phyloP scores from a whole-genome alignment of 768 basidiomycete genomes.

The Tubosaeta brunneosetosa region DNA sequence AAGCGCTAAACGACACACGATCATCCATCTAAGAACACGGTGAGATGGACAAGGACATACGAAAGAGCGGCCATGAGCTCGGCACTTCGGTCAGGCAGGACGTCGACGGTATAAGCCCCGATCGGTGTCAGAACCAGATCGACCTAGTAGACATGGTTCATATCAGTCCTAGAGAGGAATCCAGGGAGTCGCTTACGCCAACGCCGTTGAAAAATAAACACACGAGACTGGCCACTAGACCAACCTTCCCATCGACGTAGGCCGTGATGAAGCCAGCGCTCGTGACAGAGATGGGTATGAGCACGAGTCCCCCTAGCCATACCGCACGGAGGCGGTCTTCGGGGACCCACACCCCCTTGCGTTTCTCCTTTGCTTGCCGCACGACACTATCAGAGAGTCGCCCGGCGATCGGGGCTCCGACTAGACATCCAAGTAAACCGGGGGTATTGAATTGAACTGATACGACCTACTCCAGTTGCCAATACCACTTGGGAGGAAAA shows the following conservation, averaged over 20 bases:
- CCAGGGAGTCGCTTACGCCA: conserved; percentile 41
- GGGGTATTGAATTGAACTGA: neutral
- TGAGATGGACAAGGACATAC: conserved; percentile 34
- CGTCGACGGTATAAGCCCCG: conserved; percentile 55
- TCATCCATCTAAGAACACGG: neutral
- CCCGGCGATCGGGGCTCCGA: conserved; percentile 58
- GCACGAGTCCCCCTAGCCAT: conserved; percentile 40
- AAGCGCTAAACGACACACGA: conserved; percentile 6
- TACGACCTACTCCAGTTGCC: conserved; percentile 20
- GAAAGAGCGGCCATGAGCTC: conserved; percentile 55
- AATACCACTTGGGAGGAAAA: conserved; percentile 25
- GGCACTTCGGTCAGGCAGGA: conserved; percentile 56
- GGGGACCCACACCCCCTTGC: conserved; percentile 58
- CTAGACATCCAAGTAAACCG: conserved; percentile 26
- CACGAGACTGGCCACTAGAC: conserved; percentile 46
- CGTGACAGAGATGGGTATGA: conserved; percentile 52
- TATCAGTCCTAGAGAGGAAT: neutral
- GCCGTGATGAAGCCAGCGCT: conserved; percentile 46
- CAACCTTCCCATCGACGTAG: conserved; percentile 46
- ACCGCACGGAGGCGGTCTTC: conserved; percentile 63
- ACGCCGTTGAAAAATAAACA: conserved; percentile 62
- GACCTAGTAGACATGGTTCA: conserved; percentile 34
- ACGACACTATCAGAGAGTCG: conserved; percentile 54
- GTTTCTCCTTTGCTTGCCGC: conserved; percentile 41
- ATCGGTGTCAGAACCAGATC: conserved; percentile 53